These are phyloP conservation scores for Fusarium tanahbumbuense DNA, from an alignment of 2,329 filamentous ascomycete genomes.

Conservation along the genomic window DNA sequence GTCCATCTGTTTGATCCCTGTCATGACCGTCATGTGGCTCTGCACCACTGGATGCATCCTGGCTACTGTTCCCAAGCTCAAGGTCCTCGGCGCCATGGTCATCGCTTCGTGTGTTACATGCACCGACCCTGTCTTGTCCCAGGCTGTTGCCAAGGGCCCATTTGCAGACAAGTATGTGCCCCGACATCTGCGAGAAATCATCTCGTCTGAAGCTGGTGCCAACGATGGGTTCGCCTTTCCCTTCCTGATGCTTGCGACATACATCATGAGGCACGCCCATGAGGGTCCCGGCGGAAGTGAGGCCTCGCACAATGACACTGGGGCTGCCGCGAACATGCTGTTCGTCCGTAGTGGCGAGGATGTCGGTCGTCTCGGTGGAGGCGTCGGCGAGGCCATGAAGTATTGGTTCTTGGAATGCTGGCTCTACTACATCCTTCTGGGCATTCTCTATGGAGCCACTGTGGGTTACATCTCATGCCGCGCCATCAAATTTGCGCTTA, in stretches of 20 bases:
- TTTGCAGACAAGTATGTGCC: constrained; percentile 71
- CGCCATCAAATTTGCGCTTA: constrained; percentile 58
- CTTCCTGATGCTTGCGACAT: constrained; percentile 60
- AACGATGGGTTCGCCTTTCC: constrained; percentile 74
- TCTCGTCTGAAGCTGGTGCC: constrained; percentile 70
- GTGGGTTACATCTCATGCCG: constrained; percentile 62
- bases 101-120: constrained; percentile 71
- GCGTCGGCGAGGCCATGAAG: constrained; percentile 62
- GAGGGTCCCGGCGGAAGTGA: background rate
- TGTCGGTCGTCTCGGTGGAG: constrained; percentile 64
- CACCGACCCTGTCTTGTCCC: constrained; percentile 54
- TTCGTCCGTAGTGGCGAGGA: constrained; percentile 46
- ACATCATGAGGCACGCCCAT: constrained; percentile 16
- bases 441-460: constrained; percentile 63
- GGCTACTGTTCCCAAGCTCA: constrained; percentile 65
- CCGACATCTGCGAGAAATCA: constrained; percentile 68
- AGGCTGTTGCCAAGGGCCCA: constrained; percentile 45
- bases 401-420: constrained; percentile 71
- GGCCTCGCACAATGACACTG: background rate
- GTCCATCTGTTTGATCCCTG: constrained; percentile 65
- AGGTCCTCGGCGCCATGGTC: constrained; percentile 64
- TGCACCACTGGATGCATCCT: constrained; percentile 67
- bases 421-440: constrained; percentile 68
- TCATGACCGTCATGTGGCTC: constrained; percentile 73
- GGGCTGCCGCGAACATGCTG: constrained; percentile 3